Evolutionary conservation across 331 rosid genomes (phyloP).

Genomic region (Rhamnella rubrinervis): DNA sequence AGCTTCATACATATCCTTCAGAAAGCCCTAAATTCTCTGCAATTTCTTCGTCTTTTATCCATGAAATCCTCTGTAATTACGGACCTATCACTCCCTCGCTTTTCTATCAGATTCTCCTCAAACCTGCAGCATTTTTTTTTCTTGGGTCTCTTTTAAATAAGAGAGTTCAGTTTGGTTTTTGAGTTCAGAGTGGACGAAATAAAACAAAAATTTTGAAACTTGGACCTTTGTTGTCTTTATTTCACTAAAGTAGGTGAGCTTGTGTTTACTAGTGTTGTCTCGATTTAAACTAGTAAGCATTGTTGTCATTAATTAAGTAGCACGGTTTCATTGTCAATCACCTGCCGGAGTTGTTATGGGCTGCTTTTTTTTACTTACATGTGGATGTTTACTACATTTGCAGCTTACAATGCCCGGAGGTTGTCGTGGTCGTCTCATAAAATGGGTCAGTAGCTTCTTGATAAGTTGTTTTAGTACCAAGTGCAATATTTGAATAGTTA

Average conservation of each 20-base stretch:
- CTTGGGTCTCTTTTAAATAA: constrained; percentile 16
- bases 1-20: background rate
- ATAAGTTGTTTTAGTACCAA: background rate
- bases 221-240: too few species aligned
- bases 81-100: background rate
- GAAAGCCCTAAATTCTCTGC: constrained; percentile 2
- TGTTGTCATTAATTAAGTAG: background rate
- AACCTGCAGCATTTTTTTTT: background rate
- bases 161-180: background rate
- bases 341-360: background rate
- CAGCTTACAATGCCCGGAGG: constrained; percentile 94
- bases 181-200: background rate
- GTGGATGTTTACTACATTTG: constrained; percentile 19
- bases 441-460: constrained; percentile 60
- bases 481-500: background rate
- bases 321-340: background rate
- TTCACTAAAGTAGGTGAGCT: background rate
- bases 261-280: too few species aligned
- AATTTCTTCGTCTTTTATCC: background rate
- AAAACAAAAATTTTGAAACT: background rate
- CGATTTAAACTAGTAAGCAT: background rate
- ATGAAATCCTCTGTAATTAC: background rate
- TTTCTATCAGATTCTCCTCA: constrained; percentile 1
- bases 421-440: constrained; percentile 74
- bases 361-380: constrained; percentile 3